Base-by-base conservation (phyloP, 2,329 filamentous ascomycete genomes). In the Paracorniculantispora psalliotae region DNA sequence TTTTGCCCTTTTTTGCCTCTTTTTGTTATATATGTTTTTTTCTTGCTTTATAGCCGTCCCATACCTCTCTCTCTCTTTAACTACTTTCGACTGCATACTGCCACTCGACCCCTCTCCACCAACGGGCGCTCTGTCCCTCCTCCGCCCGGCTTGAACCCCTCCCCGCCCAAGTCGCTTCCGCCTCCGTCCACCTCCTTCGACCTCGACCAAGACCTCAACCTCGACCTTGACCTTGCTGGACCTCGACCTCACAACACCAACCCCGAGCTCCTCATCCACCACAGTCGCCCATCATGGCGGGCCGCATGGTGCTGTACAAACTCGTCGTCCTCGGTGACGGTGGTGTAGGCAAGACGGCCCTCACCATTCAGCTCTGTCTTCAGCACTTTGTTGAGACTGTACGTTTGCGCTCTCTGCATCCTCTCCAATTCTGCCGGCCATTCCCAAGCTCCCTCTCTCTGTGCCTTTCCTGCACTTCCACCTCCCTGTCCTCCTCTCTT, bases 321-420 rank as follows among this genome's bases (percentile, higher is more conserved):
- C 78, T 96, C 82, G 92, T 96, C 84, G 92, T 96, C 77, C 80
- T 96, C 64, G 92, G 92, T 68, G 92, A 96, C 73, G 92, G 92
- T 78, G 92, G 92, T 76, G 92, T 96, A 63, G 92, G 92, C 67
- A 96, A 96, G 78, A 96, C 92, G 54, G 92, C 92, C 69, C 80
- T 96, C 72, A 96, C 92, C 60, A 96, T 96, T 72, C 92, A 99
- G 86, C 82, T 99, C 68, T 97, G 94, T 75, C 79, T 97, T 71
- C 96, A 97, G 76, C 94, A 99, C 77, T 99, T 99, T 73, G 92
- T 97, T 69, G 93, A 97, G 79, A 97, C 92, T 63, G 84, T 87
- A 77, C 76, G 84, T 79, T 61, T 43, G 50, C 50, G 37, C 37
- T 25, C 28, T 44, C 41, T 46, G 26, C 55, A 46, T 41, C 37